Base-by-base conservation (phyloP, 164 flowering plant genomes). In the Tetracentron sinense region DNA sequence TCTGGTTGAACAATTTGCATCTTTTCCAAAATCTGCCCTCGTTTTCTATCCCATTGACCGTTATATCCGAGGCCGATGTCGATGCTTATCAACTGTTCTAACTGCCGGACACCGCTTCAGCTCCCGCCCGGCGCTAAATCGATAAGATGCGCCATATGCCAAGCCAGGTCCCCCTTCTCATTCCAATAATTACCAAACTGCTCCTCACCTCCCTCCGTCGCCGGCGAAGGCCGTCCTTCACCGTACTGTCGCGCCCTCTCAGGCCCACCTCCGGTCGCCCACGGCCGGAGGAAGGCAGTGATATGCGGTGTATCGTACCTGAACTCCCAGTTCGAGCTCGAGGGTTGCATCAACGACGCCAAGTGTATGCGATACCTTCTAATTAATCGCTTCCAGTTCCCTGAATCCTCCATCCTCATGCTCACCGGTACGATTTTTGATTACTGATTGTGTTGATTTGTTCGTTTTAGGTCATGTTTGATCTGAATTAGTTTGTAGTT, bases 341-440 rank as follows among this genome's bases (percentile, higher is more conserved):
- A 85, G 63, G 95, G 95, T 0, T 86, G 92, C 57, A 60, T 88
- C 11, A 88, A 85, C 58, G 93, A 83, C 44, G 87, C 85, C 23
- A 85, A 72, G 67, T 87, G 83, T 65, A 85, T 87, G 93, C 78
- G 72, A 68, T 74, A 67, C 63, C 60, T 85, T 71, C 70, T 87
- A 58, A 26, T 81, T 38, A 81, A 77, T 26, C 58, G 61, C 26
- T 83, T 82, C 69, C 60, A 71, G 61, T 87, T 85, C 61, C 84
- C 89, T 0, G 84, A 75, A 21, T 58, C 74, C 23, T 82, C 81
- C 60, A 80, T 85, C 69, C 60, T 82, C 53, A 78, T 81, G 82
- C 87, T 87, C 31, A 81, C 87, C 0, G 89, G 90, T 83, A 77
- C 50, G 23, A 27, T 52, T n/a, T 23, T 3, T n/a, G n/a, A n/a